A percentile compares a stretch with the other conserved stretches of the same genome.
phyloP scores from a whole-genome alignment of 441 rosid genomes.

The Adansonia rubrostipa region DNA sequence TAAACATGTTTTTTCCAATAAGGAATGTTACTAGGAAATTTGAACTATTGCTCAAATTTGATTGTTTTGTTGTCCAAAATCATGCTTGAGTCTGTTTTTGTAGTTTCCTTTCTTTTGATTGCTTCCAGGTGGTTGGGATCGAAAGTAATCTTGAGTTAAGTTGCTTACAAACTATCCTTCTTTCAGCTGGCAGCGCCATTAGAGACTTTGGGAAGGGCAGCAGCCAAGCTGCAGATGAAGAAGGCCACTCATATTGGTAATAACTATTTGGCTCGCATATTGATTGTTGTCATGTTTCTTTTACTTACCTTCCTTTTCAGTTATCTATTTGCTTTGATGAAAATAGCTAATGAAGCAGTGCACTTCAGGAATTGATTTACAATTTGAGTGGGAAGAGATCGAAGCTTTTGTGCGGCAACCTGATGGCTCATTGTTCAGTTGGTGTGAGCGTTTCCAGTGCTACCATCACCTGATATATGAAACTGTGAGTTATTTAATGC shows the following conservation, averaged over 20 bases:
- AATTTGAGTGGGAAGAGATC: constrained; percentile 80
- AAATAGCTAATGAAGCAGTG: background rate
- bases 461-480: constrained; percentile 65
- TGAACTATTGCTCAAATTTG: background rate
- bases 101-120: background rate
- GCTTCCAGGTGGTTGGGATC: constrained; percentile 7
- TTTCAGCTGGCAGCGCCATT: constrained; percentile 76
- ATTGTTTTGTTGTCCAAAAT: background rate
- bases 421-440: constrained; percentile 87
- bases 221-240: constrained; percentile 75
- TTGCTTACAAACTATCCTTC: constrained; percentile 23
- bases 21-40: background rate
- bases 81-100: background rate
- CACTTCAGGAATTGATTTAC: constrained; percentile 80
- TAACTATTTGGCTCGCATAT: constrained; percentile 13
- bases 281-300: background rate
- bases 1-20: background rate
- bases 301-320: background rate
- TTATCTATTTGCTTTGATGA: background rate
- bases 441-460: constrained; percentile 91
- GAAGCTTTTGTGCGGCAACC: constrained; percentile 78
- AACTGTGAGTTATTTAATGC: constrained; percentile 55
- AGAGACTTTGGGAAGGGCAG: constrained; percentile 71
- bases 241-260: constrained; percentile 85
- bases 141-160: constrained; percentile 18